Base-by-base conservation (phyloP, 306 rosid species). In the Cicer cuneatum region DNA sequence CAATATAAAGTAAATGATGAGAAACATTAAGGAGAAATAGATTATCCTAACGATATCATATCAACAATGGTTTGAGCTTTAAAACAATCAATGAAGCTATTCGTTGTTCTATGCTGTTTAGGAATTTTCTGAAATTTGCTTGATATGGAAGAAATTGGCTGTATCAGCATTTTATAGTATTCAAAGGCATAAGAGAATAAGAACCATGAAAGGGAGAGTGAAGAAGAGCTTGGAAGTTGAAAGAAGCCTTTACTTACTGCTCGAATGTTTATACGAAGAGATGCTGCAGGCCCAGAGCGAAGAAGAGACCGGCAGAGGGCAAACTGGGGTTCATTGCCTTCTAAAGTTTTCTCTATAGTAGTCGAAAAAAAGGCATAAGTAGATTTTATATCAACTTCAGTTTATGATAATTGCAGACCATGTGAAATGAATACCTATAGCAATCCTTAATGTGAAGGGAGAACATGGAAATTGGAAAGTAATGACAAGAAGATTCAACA, bases 251-350 rank as follows among this genome's bases (percentile, higher is more conserved):
- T 61, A 75, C 96, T 82, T 83, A 88, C 98, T 11, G 97, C 98
- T 63, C 93, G 85, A 40, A 94, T 94, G 72, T 90, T 90, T 70
- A 88, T 61, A 14, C 93, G 97, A 77, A 91, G 92, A 14, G 98
- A 88, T 15, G 91, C 90, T 75, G 97, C 98, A 61, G 96, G 96
- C 53, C 96, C 98, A 2, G 93, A 87, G 66, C 96, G 98, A 48
- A 88, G 89, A 21, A 90, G 83, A 69, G 96, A 88, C 74, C 96
- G 88, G 79, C 96, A 94, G 37, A 85, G 10, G 78, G 73, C 79
- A 78, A 80, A 94, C 73, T 83, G 90, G 33, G 96, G 98, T 38
- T 86, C 73, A 40, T 85, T 86, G 65, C 54, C 85, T 75, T 87
- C 96, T 74, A 94, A 80, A 47, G 86, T 78, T 79, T 88, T 87